Base-by-base conservation (phyloP, 148 eudicot genomes). In the Diospyros kaki region DNA sequence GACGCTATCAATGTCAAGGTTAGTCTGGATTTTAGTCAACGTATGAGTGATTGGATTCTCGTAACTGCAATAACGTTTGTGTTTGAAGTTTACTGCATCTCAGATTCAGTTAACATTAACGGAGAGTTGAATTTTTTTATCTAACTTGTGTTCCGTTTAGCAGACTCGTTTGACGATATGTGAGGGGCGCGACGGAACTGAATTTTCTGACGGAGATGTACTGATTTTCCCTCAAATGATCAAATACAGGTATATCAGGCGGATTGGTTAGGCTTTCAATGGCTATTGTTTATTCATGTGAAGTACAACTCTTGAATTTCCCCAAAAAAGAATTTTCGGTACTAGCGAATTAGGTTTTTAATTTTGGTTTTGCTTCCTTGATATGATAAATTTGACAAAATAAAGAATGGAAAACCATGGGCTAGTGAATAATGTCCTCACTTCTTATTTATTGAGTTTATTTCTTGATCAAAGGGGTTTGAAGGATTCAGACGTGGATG, bases 121-220 rank as follows among this genome's bases (percentile, higher is more conserved):
- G 8, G 6, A 48, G 4, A 48, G 52, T 48, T 48, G 52, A 48
- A 48, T 0, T 48, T 4, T 48, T 48, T 1, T 62, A 5, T 40
- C 11, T 66, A 45, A 14, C 48, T 59, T 3, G 42, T 75, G 55
- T 80, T 45, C 64, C 13, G 42, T 61, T 66, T 56, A 58, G 78
- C 82, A 91, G 97, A 86, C 92, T 81, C 85, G 83, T 48, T 70
- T 91, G 77, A 91, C 92, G 17, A 73, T 91, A 58, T 91, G 87
- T 72, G 89, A 86, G 68, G 86, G 87, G 73, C 73, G 70, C 72
- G 77, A 78, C 53, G 90, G 74, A 56, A 48, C 68, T 58, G 81
- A 77, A 48, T 78, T 81, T 54, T 68, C 83, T 43, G 92, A 91
- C 80, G 93, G 97, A 48, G 97, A 91, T 77, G 88, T 91, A 69